Conservation (phyloP, 78 protist genomes). For the Paulinella micropora region DNA sequence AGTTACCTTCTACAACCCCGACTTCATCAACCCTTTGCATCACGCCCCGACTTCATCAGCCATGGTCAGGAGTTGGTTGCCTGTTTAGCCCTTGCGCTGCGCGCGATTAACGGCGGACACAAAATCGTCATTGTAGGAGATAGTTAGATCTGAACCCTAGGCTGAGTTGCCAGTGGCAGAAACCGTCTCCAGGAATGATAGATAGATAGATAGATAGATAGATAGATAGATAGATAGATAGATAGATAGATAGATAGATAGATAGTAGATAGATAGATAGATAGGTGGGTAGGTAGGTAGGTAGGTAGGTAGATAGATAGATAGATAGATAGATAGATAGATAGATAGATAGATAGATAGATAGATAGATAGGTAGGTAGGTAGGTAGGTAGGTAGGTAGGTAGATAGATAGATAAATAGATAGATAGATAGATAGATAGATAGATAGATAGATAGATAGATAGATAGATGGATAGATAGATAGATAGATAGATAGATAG, state of each 20-base stretch:
- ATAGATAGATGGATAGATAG: neutral
- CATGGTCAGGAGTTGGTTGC: too few relatives aligned
- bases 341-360: neutral
- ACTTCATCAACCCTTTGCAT: too few relatives aligned
- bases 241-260: neutral
- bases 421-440: neutral
- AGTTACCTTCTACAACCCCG: too few relatives aligned
- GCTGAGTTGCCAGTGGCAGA: neutral
- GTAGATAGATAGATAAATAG: neutral
- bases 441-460: neutral
- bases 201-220: neutral
- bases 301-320: neutral
- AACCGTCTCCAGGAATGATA: neutral
- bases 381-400: neutral
- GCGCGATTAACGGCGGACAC: too few relatives aligned
- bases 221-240: neutral
- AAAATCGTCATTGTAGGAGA: too few relatives aligned
- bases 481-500: neutral
- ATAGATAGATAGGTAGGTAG: neutral
- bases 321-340: neutral
- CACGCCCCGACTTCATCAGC: too few relatives aligned
- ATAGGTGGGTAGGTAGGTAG: neutral
- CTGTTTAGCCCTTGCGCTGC: too few relatives aligned
- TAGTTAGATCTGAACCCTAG: neutral
- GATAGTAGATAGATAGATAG: neutral